phyloP scores from a whole-genome alignment of 2,329 filamentous ascomycete genomes.

The Fusarium napiforme region DNA sequence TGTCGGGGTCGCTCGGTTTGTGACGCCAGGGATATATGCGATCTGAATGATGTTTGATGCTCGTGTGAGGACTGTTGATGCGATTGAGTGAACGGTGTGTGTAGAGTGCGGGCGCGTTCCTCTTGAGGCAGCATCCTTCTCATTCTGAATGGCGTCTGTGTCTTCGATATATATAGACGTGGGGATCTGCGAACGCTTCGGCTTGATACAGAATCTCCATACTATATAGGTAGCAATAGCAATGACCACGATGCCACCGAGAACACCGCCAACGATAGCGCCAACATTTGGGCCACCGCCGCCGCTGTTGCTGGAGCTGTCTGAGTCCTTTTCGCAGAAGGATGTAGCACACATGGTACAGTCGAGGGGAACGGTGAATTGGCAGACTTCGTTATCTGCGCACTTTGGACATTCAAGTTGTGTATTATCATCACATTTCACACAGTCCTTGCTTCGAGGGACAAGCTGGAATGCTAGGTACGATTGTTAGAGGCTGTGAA shows the following conservation, averaged over 20 bases:
- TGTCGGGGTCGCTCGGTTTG: slow-evolving; percentile 87
- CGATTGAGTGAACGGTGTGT: slow-evolving; percentile 89
- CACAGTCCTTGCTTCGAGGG: slow-evolving; percentile 56
- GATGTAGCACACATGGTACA: slow-evolving; percentile 61
- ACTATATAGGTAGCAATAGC: slow-evolving; percentile 81
- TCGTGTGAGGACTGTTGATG: slow-evolving; percentile 92
- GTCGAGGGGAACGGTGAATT: slow-evolving; percentile 56
- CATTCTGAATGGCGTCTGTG: slow-evolving; percentile 56
- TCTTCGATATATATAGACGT: slow-evolving; percentile 67
- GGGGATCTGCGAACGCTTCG: slow-evolving; percentile 72
- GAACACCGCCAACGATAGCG: slow-evolving; percentile 89
- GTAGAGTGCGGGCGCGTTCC: slow-evolving; percentile 75
- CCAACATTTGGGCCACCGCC: slow-evolving; percentile 74
- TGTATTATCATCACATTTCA: slow-evolving; percentile 57
- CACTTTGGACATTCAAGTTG: slow-evolving; percentile 59
- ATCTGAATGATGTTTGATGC: slow-evolving; percentile 99
- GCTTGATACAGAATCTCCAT: slow-evolving; percentile 89
- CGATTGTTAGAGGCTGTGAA: slow-evolving; percentile 17
- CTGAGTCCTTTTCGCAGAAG: slow-evolving; percentile 54
- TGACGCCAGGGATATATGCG: slow-evolving; percentile 97
- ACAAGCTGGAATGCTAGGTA: slow-evolving; percentile 50
- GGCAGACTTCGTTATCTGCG: slow-evolving; percentile 54
- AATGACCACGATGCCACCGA: slow-evolving; percentile 83
- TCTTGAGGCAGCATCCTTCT: slow-evolving; percentile 58
- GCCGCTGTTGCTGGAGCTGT: slow-evolving; percentile 34